Base-by-base conservation (phyloP, 2,329 filamentous ascomycete genomes). In the Alternaria angustiovoidea region DNA sequence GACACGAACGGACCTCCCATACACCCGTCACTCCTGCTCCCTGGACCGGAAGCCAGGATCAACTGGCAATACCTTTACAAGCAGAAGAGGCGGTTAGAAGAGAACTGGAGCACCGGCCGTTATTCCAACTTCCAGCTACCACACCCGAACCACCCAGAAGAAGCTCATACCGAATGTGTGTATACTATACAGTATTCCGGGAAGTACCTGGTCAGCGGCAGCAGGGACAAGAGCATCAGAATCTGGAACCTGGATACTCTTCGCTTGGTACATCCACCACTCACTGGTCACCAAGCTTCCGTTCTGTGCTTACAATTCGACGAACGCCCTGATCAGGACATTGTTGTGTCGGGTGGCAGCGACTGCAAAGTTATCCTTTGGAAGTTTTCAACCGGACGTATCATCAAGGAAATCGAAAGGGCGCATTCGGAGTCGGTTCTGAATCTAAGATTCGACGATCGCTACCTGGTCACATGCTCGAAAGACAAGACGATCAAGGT, bases 401-500 rank as follows among this genome's bases (percentile, higher is more conserved):
- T 92, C 36, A 79, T 98, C 12, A 91, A 94, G 71, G 88, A 88
- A 58, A 87, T 98, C 32, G 84, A 84, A 1, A 84, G 87, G 44
- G 94, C 94, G 0, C 95, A 99, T 75, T 83, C 85, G 30, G 95
- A 99, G 78, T 97, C 94, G 0, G 94, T 99, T 0, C 83, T 99
- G 16, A 98, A 98, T 73, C 88, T 99, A 57, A 88, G 92, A 62
- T 99, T 98, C 68, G 94, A 98, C 74, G 90, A 92, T 66, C 88
- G 92, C 8, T 96, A 96, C 64, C 84, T 99, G 4, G 93, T 98
- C 12, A 99, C 95, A 0, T 98, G 95, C 73, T 98, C 94, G 49
- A 99, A 99, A 77, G 95, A 99, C 78, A 96, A 94, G 78, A 91
- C 91, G 0, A 97, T 99, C 83, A 97, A 97, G 78, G 89, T 99